These are phyloP conservation scores for Amylostereum areolatum DNA, from an alignment of 1,284 basidiomycete species.

Conservation along the genomic window DNA sequence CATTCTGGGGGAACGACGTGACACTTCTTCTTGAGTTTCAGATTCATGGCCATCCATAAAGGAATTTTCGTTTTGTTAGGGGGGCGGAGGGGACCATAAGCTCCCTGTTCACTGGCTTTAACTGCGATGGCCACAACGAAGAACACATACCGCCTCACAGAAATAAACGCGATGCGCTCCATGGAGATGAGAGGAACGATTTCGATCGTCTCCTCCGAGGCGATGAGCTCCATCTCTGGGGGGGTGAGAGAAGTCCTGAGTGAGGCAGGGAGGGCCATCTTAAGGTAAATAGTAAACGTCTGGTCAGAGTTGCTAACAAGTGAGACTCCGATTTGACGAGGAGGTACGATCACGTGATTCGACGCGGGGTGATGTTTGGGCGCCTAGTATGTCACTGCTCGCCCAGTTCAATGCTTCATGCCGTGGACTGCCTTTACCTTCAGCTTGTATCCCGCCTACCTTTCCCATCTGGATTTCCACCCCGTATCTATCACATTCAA, in stretches of 20 bases:
- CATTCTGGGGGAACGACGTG: slow-evolving; percentile 86
- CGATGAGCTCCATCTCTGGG: slow-evolving; percentile 81
- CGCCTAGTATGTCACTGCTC: too few species aligned
- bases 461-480: too few species aligned
- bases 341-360: slow-evolving; percentile 1
- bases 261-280: slow-evolving; percentile 54
- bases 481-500: background rate
- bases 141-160: slow-evolving; percentile 40
- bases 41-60: slow-evolving; percentile 90
- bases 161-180: slow-evolving; percentile 84
- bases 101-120: slow-evolving; percentile 47
- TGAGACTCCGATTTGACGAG: slow-evolving; percentile 1
- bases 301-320: background rate
- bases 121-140: background rate
- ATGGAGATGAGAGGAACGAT: slow-evolving; percentile 83
- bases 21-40: slow-evolving; percentile 93
- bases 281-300: background rate
- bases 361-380: background rate
- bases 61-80: slow-evolving; percentile 81
- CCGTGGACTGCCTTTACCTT: too few species aligned
- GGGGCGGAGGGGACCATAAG: slow-evolving; percentile 90
- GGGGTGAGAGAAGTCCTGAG: slow-evolving; percentile 63
- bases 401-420: too few species aligned
- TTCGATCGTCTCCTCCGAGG: slow-evolving; percentile 75
- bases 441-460: too few species aligned